A percentile compares a stretch with the other conserved stretches of the same genome.
These are phyloP conservation scores for Sporothrix brasiliensis DNA, from an alignment of 2,329 filamentous ascomycete species.

Conservation along the genomic window DNA sequence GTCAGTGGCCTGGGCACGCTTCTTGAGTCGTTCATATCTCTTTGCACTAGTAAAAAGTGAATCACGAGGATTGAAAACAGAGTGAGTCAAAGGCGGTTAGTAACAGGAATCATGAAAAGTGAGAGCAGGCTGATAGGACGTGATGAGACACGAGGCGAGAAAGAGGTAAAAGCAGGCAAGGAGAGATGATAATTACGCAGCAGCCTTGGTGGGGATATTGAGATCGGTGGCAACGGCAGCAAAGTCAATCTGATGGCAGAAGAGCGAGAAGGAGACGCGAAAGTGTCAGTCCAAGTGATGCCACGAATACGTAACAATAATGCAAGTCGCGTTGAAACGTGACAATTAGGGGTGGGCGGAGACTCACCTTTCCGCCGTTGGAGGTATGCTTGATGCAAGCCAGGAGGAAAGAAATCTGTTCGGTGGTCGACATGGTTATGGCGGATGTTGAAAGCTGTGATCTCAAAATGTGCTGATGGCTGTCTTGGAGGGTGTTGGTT, in stretches of 20 bases:
- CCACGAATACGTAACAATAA: neutral
- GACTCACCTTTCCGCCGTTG: conserved; percentile 58
- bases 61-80: neutral
- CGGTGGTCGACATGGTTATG: neutral
- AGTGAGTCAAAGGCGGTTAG: neutral
- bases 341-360: neutral
- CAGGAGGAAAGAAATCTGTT: neutral
- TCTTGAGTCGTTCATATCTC: conserved; percentile 64
- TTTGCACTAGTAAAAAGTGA: conserved; percentile 57
- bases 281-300: neutral
- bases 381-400: conserved; percentile 8
- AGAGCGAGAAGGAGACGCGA: neutral
- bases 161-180: neutral
- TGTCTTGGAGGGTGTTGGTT: no score
- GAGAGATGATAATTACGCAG: conserved; percentile 58
- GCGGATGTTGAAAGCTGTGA: neutral
- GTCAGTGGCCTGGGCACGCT: conserved; percentile 25
- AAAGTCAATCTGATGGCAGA: conserved; percentile 61
- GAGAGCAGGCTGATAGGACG: neutral
- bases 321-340: neutral
- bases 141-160: neutral
- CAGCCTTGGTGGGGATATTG: conserved; percentile 64
- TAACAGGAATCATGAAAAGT: conserved; percentile 11
- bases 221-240: conserved; percentile 65
- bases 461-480: neutral